phyloP scores from a whole-genome alignment of 2,329 filamentous ascomycete species.

The Aspergillus oerlinghausenensis region DNA sequence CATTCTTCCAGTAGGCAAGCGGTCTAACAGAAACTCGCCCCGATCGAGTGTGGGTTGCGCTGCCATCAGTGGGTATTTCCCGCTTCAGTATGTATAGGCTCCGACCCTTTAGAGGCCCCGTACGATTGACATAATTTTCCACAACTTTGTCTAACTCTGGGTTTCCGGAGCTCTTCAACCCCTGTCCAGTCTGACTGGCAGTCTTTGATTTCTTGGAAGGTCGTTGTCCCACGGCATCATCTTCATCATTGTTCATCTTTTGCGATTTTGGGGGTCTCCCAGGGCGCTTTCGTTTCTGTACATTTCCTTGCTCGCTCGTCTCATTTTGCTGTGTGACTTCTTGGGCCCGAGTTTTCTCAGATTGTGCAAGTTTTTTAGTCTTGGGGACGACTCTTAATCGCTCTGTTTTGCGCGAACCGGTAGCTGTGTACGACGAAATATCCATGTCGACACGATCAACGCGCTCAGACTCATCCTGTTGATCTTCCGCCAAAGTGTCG shows the following conservation, averaged over 20 bases:
- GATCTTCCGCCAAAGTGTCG: conserved; percentile 18
- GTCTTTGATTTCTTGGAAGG: conserved; percentile 31
- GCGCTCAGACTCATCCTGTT: conserved; percentile 12
- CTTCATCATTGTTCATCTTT: conserved; percentile 15
- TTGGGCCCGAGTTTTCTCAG: conserved; percentile 7
- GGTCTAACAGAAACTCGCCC: conserved; percentile 75
- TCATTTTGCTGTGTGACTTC: conserved; percentile 11
- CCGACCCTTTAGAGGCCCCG: conserved; percentile 44
- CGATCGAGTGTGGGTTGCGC: conserved; percentile 64
- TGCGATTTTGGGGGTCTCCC: conserved; percentile 31
- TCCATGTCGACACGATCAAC: conserved; percentile 16
- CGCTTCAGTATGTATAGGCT: conserved; percentile 49
- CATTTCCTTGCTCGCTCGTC: conserved; percentile 12
- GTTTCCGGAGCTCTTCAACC: conserved; percentile 23
- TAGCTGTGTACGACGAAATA: conserved; percentile 8
- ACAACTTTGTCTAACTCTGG: conserved; percentile 40
- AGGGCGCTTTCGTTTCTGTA: conserved; percentile 25
- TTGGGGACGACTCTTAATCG: conserved; percentile 14
- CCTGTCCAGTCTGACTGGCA: conserved; percentile 17
- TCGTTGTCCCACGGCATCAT: conserved; percentile 21
- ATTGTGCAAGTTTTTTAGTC: conserved; percentile 12
- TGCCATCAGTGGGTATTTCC: conserved; percentile 49
- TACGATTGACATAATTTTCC: conserved; percentile 40
- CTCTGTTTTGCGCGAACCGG: conserved; percentile 11
- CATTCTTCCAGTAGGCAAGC: conserved; percentile 81